Conservation (phyloP, 139 green algal species). For the Gonium pectorale region DNA sequence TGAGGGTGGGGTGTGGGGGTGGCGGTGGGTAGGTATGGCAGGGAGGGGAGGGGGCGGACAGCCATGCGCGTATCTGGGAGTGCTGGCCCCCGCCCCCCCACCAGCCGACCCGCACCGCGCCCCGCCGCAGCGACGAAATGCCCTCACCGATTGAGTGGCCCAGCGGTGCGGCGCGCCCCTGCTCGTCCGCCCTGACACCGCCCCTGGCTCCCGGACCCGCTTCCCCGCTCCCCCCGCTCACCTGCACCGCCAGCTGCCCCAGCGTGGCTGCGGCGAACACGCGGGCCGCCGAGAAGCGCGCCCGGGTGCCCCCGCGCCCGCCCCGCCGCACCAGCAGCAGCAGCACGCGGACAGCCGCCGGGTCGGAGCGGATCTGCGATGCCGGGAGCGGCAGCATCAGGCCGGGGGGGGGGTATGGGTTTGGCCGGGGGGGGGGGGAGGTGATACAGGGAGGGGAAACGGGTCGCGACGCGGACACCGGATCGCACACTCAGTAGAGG, state of each 20-base stretch:
- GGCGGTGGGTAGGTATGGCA: too few relatives aligned
- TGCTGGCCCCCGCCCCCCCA: too few relatives aligned
- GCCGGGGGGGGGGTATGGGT: neutral
- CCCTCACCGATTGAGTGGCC: too few relatives aligned
- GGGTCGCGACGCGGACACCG: too few relatives aligned
- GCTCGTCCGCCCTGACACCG: neutral
- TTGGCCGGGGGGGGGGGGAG: neutral
- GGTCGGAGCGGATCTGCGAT: conserved; percentile 11
- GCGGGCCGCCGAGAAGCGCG: conserved; percentile 35
- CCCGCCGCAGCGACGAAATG: too few relatives aligned
- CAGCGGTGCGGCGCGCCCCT: too few relatives aligned
- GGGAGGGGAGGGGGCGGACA: too few relatives aligned
- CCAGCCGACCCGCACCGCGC: too few relatives aligned
- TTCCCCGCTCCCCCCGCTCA: neutral
- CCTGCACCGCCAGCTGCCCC: conserved; percentile 47
- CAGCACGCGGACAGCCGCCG: conserved; percentile 37
- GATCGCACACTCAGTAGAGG: too few relatives aligned
- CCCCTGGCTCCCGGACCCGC: neutral
- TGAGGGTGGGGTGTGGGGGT: neutral
- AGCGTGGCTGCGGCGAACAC: conserved; percentile 33
- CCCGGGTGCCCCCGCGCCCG: conserved; percentile 43
- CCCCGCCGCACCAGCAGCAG: conserved; percentile 41
- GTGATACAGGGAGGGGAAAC: neutral
- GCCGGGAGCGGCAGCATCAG: neutral
- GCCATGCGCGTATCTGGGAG: too few relatives aligned